phyloP scores from a whole-genome alignment of 148 eudicot species.

The Mesembryanthemum crystallinum region DNA sequence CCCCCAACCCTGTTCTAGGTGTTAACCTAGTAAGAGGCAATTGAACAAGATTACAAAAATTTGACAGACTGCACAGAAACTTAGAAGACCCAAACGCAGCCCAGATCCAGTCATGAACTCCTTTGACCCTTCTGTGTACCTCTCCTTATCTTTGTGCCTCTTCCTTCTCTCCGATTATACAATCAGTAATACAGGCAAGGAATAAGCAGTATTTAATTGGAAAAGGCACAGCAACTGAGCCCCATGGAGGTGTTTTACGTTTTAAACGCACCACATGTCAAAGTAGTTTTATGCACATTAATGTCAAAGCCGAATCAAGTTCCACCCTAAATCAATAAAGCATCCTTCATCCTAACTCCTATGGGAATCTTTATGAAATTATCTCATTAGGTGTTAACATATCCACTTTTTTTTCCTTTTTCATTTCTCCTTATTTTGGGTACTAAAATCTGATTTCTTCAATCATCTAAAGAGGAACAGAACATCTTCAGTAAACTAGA shows the following conservation, averaged over 20 bases:
- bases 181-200: not conserved
- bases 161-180: not conserved
- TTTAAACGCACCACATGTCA: no score
- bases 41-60: not conserved
- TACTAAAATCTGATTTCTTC: not conserved
- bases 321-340: not conserved
- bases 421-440: not conserved
- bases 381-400: no score
- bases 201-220: not conserved
- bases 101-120: constrained; percentile 7
- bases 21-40: not conserved
- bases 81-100: not conserved
- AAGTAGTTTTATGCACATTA: no score
- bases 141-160: not conserved
- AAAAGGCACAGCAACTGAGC: not conserved
- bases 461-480: not conserved
- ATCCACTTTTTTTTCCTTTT: not conserved
- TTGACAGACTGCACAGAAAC: not conserved
- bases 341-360: not conserved
- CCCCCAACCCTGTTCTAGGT: not conserved
- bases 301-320: not conserved
- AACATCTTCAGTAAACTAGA: constrained; percentile 8
- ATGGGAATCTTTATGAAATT: not conserved
- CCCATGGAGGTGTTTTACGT: not conserved
- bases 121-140: no score